phyloP scores from a whole-genome alignment of 257 asterid species.

The Cruciata laevipes region DNA sequence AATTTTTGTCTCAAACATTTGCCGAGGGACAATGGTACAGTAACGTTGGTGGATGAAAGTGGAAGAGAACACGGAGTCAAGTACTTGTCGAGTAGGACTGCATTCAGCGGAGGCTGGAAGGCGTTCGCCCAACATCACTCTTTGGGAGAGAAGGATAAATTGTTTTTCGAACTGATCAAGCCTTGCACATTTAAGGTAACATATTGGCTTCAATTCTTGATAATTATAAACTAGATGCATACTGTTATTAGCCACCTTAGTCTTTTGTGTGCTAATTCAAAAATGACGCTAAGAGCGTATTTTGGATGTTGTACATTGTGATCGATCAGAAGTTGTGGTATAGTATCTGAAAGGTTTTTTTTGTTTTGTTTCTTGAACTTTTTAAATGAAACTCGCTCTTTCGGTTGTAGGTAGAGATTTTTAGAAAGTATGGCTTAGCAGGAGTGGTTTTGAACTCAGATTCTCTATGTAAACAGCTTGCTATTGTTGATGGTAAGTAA shows the following conservation, averaged over 20 bases:
- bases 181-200: conserved; percentile 55
- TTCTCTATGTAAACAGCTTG: conserved; percentile 23
- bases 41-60: conserved; percentile 49
- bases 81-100: conserved; percentile 35
- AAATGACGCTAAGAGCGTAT: not conserved
- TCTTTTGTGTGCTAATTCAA: not conserved
- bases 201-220: not conserved
- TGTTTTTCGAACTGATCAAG: conserved; percentile 49
- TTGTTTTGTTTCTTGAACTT: not conserved
- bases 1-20: conserved; percentile 40
- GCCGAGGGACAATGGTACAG: conserved; percentile 38
- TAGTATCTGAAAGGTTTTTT: not conserved
- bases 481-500: not conserved
- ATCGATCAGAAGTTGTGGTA: not conserved
- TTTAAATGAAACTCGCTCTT: conserved; percentile 2
- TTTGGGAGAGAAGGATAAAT: conserved; percentile 54
- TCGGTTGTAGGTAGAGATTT: conserved; percentile 44
- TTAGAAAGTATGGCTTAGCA: conserved; percentile 31
- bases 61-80: conserved; percentile 32
- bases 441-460: conserved; percentile 35
- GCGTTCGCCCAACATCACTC: conserved; percentile 53
- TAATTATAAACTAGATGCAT: not conserved
- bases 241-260: not conserved
- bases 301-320: too few species aligned
- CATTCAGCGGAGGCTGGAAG: conserved; percentile 70